Evolutionary conservation across 176 grass and related monocot species (phyloP), one percentile per base, ranked within the genome.

Genomic region (Juncus inflexus): DNA sequence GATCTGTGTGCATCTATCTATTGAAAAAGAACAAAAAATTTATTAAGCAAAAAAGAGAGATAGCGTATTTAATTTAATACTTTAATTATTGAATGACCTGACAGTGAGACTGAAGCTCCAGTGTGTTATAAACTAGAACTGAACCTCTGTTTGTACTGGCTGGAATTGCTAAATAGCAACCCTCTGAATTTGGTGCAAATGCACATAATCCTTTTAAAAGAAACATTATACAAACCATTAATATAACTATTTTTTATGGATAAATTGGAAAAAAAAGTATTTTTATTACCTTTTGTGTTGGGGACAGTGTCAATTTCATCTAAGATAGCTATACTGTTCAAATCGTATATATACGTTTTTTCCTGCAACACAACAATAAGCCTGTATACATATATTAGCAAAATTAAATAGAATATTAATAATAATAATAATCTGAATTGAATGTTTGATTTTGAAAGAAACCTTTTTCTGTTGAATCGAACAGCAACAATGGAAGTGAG

Each of bases 1-100:
- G 94, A 91, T 36, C 65, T 59, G 65, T 97, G 94, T 9, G 88
- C 94, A 73, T 97, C 94, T 75, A 97, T 97, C 94, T 97, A 82
- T 91, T 66, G 3, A 15, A 40, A 42, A 19, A 19, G 72, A 63
- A 64, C 75, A 39, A 45, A 52, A 66, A 71, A 10, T 63, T 50
- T 2, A 45, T 10, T 54, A 52, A 28, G 35, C 19, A 82, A 60
- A 9, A 19, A 7, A 40, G 7, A 62, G 63, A 69, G 12, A 15
- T 42, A 40, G 39, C 67, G 54, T 70, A 9, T 47, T 59, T 6
- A 47, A 47, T 47, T 47, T 12, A 58, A 43, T 9, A 51, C 11
- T 74, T 57, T 12, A 2, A 50, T 56, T 40, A 60, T 80, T 52
- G 13, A 72, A 70, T 39, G 80, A 97, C 94, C 94, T 91, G 88